Evolutionary conservation across 2,329 filamentous ascomycete species (phyloP), one percentile per base, ranked within the genome.

Genomic region (Hyphodiscus sp.): DNA sequence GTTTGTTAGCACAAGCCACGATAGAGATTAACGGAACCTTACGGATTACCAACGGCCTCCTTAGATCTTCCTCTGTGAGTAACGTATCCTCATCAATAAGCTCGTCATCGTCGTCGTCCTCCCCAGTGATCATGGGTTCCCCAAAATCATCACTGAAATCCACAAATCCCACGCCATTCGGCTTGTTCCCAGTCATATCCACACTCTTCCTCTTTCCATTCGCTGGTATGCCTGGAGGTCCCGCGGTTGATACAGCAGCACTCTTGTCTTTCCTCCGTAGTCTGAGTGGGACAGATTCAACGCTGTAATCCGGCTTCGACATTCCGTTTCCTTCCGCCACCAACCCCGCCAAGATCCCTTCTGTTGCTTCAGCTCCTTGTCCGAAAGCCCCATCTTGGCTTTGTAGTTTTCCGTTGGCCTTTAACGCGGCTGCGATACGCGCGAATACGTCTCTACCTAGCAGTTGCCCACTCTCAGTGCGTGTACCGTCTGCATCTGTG

Each of bases 11-110:
- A 47, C 16, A 11, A 16, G 50, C 45, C 13, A 45, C 9, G 51
- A 30, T 26, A 51, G 16, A 44, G 49, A 29, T 4, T 23, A n/a
- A 30, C 50, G 18, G 8, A 41, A 41, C 83, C 87, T 71, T 76
- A 96, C 91, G 91, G 63, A 90, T 85, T 60, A 86, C 82, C 52
- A 95, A 80, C 20, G 88, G 87, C 63, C 83, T 79, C 61, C 82
- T 83, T 62, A 94, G 76, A 67, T 99, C 92, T 57, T 90, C 89
- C 65, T 91, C 91, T 2, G 86, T 89, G 63, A 99, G 76, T 30
- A 99, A 76, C 10, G 83, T 85, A 65, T 96, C 87, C 70, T 97
- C 94, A 67, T 97, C 91, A 61, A 99, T 94, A 51, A 95, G 73
- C 52, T 95, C 91, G 59, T 95, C 90, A 63, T 91, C 87, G 45